These are phyloP conservation scores for Crataegus laevigata DNA, from an alignment of 306 rosid species.

Conservation along the genomic window DNA sequence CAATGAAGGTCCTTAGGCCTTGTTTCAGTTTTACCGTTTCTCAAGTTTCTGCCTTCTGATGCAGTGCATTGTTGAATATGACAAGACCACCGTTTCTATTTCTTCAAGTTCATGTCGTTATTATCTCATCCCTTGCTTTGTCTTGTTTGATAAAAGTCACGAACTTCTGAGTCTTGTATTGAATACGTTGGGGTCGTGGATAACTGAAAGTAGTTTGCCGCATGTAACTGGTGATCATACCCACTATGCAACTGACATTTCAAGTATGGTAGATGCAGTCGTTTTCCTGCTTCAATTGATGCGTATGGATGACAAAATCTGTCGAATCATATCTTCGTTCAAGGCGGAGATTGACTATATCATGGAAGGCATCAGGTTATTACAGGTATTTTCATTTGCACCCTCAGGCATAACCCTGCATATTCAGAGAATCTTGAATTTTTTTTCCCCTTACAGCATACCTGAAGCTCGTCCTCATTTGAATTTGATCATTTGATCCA, in stretches of 20 bases:
- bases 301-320: slow-evolving; percentile 41
- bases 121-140: slow-evolving; percentile 61
- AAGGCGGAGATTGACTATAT: slow-evolving; percentile 39
- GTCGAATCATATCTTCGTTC: slow-evolving; percentile 33
- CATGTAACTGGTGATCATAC: slow-evolving; percentile 13
- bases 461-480: too few relatives aligned
- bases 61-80: slow-evolving; percentile 47
- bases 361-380: slow-evolving; percentile 25
- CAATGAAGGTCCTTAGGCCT: neutral
- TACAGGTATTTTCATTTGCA: slow-evolving; percentile 41
- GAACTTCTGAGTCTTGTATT: slow-evolving; percentile 48
- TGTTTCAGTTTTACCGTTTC: neutral
- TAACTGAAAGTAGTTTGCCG: slow-evolving; percentile 23
- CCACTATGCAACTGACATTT: slow-evolving; percentile 17
- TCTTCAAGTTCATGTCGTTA: slow-evolving; percentile 19
- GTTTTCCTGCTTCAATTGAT: slow-evolving; percentile 40
- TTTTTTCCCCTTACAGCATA: neutral
- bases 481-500: too few relatives aligned
- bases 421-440: neutral
- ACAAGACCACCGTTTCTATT: slow-evolving; percentile 15
- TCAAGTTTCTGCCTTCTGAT: slow-evolving; percentile 11
- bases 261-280: slow-evolving; percentile 29
- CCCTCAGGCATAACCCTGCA: neutral
- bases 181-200: slow-evolving; percentile 43
- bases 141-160: slow-evolving; percentile 59